Percentiles rank a stretch among this genome's conserved stretches.
Evolutionary conservation across 306 rosid genomes (phyloP).

Genomic region (Castanopsis chinensis): DNA sequence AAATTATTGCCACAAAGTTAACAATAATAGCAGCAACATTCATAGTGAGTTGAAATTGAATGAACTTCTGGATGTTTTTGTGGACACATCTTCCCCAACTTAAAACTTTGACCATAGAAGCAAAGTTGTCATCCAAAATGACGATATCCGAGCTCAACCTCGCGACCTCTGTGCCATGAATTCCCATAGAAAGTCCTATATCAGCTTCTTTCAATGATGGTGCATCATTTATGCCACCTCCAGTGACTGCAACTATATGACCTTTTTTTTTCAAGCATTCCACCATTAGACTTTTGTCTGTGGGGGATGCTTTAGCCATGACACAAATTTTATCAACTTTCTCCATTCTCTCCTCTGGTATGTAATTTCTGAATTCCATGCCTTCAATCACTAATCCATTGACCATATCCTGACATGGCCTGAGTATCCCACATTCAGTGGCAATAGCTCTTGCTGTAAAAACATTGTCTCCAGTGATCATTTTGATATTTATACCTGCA

Average conservation of each 20-base stretch:
- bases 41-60: slow-evolving; percentile 33
- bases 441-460: slow-evolving; percentile 37
- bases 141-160: slow-evolving; percentile 33
- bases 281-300: slow-evolving; percentile 35
- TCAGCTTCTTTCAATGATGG: slow-evolving; percentile 27
- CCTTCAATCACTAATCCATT: slow-evolving; percentile 32
- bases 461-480: slow-evolving; percentile 35
- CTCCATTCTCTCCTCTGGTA: slow-evolving; percentile 28
- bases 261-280: slow-evolving; percentile 39
- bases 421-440: slow-evolving; percentile 30
- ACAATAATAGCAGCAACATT: slow-evolving; percentile 28
- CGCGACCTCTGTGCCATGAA: slow-evolving; percentile 32
- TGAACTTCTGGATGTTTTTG: slow-evolving; percentile 34
- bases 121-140: slow-evolving; percentile 33
- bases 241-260: slow-evolving; percentile 32
- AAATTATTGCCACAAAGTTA: slow-evolving; percentile 32
- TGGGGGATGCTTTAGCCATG: slow-evolving; percentile 41
- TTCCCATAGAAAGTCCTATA: slow-evolving; percentile 40
- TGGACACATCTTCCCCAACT: slow-evolving; percentile 39
- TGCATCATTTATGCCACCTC: slow-evolving; percentile 34
- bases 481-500: slow-evolving; percentile 23
- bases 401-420: not conserved
- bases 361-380: slow-evolving; percentile 25
- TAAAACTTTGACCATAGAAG: slow-evolving; percentile 23
- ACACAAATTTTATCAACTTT: slow-evolving; percentile 33